Evolutionary conservation across 495 filamentous ascomycete genomes (phyloP), one percentile per base, ranked within the genome.

Genomic region (Aspergillus indologenus): DNA sequence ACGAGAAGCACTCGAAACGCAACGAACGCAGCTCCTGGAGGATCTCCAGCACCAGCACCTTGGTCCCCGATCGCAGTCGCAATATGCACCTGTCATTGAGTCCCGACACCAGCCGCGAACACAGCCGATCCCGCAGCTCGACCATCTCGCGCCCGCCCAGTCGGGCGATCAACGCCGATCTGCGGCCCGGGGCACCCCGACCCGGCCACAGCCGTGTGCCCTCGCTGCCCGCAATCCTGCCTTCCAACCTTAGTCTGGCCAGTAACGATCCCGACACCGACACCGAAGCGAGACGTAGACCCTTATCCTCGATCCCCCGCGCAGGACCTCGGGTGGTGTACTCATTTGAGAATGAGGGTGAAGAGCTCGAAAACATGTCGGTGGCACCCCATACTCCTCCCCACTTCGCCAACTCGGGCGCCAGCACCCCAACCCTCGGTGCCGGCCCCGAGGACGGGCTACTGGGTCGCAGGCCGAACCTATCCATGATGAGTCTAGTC

Each of bases 281-380:
- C 12, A 68, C 75, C 22, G 73, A 77, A 15, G 61, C 71, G 49
- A 65, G 75, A 55, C 64, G 65, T 17, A 71, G 69, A 63, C 70
- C 1, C 56, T 75, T 51, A 24, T 51, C 48, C 1, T 51, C 23
- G 3, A 51, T 9, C 24, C 3, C 7, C 15, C 48, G 23, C 23
- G 14, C 23, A 51, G 23, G 48, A 12, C 23, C 48, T 31, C 48
- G 48, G 19, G 48, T 51, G 15, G 23, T 51, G 1, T 51, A 31
- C 24, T 63, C 59, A 11, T 60, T 66, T 1, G 71, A 69, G 24
- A 58, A 68, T 15, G 53, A 58, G 11, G 74, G 73, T n/a, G 49
- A 65, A 43, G 60, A 57, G 54, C 66, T 58, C 64, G 12, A 49
- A 15, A 4, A 51, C 48, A 51, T 23, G 46, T 49, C 47, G 17